A percentile compares a stretch with the other conserved stretches of the same genome.
phyloP scores from a whole-genome alignment of 1,139 yeast species.

The Kodamaea anthophila region DNA sequence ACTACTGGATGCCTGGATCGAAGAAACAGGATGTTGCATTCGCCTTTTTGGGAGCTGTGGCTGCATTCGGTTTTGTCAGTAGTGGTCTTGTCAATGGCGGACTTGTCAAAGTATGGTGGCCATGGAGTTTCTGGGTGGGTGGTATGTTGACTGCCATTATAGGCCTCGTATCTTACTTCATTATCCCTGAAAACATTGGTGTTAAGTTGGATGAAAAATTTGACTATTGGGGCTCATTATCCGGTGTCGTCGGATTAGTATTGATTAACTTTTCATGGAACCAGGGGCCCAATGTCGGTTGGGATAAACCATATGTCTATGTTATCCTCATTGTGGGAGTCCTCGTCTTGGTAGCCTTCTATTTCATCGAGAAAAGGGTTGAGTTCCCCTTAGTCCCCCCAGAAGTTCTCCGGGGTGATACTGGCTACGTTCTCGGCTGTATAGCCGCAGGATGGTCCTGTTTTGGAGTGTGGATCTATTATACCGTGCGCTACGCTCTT shows the following conservation, averaged over 20 bases:
- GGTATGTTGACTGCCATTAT: slow-evolving; percentile 31
- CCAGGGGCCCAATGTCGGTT: slow-evolving; percentile 58
- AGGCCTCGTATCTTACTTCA: slow-evolving; percentile 25
- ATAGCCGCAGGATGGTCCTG: slow-evolving; percentile 56
- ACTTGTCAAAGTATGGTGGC: slow-evolving; percentile 45
- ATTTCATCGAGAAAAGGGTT: slow-evolving; percentile 28
- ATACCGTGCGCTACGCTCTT: slow-evolving; percentile 31
- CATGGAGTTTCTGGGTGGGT: slow-evolving; percentile 49
- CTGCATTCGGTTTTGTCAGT: slow-evolving; percentile 50
- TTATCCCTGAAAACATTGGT: slow-evolving; percentile 38
- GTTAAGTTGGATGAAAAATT: slow-evolving; percentile 20
- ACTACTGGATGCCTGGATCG: slow-evolving; percentile 40
- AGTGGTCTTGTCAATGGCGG: slow-evolving; percentile 46
- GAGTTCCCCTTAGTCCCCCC: slow-evolving; percentile 44
- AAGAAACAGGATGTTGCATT: slow-evolving; percentile 34
- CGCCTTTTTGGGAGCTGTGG: slow-evolving; percentile 51
- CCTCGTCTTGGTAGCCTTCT: slow-evolving; percentile 28
- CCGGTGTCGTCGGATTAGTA: slow-evolving; percentile 45
- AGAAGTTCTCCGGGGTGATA: slow-evolving; percentile 33
- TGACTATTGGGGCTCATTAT: slow-evolving; percentile 43
- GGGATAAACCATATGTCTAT: slow-evolving; percentile 47
- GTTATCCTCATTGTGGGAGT: slow-evolving; percentile 45
- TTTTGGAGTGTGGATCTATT: slow-evolving; percentile 54
- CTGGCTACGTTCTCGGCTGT: slow-evolving; percentile 42
- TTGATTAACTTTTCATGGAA: slow-evolving; percentile 53